Base-by-base conservation (phyloP, 192 early-diverging fungal species). In the Coemansia guatemalensis region DNA sequence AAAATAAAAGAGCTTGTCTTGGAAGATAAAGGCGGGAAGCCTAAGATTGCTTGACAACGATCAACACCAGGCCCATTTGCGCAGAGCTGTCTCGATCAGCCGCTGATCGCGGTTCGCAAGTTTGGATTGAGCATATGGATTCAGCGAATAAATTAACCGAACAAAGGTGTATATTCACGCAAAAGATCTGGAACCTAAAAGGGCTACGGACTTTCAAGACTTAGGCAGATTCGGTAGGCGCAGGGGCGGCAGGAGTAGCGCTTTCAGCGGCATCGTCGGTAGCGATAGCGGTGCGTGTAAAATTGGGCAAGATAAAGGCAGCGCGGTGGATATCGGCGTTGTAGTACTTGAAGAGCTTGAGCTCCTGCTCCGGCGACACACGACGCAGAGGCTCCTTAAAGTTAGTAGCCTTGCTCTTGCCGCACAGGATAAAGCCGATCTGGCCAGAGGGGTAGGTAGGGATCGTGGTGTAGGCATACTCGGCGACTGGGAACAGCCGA, bases 381-480 rank as follows among this genome's bases (percentile, higher is more conserved):
- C 75, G 69, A 47, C 95, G 90, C 60, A 90, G 58, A 18, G 97
- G 97, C 74, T 84, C 83, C 65, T 81, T 83, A 61, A 99, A 74
- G 74, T 90, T 85, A 33, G 85, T 73, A 18, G 85, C 81, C 50
- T 82, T 73, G 66, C 93, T 86, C 85, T 94, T 96, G 84, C 89
- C 89, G 83, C 93, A 95, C 57, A 99, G 73, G 66, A 98, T 86
- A 65, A 93, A 92, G 60, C 97, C 97, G 80, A 99, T 99, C 77
- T 96, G 93, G 48, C 97, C 97, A 69, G 88, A 90, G 44, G 97
- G 96, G 81, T 99, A 99, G 20, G 96, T 99, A 54, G 97, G 97
- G 68, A 99, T 92, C 47, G 89, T 90, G 29, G 89, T 89, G 84
- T 90, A 96, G 25, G 94, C 95, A 70, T 99, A 99, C 71, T 91